A percentile compares a stretch with the other conserved stretches of the same genome.
phyloP scores from a whole-genome alignment of 306 rosid genomes.

The Boehmeria nivea region DNA sequence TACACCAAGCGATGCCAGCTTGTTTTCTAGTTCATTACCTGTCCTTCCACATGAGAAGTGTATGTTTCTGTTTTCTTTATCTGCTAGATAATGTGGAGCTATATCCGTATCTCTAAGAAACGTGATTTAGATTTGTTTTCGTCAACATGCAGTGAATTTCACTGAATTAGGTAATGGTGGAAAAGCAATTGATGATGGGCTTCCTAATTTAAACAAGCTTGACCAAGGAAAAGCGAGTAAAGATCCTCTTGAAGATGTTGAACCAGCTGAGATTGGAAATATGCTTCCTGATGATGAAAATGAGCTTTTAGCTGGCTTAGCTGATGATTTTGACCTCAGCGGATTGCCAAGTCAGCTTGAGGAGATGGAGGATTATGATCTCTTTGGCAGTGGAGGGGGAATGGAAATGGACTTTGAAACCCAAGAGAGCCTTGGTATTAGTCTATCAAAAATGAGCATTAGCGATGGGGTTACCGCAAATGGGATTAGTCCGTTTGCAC shows the following conservation, averaged over 20 bases:
- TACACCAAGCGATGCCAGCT: constrained; percentile 59
- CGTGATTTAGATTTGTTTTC: constrained; percentile 16
- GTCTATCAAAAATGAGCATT: constrained; percentile 57
- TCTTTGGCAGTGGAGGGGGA: constrained; percentile 89
- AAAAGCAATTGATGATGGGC: constrained; percentile 48
- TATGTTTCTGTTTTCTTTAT: constrained; percentile 27
- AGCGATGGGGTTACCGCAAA: constrained; percentile 50
- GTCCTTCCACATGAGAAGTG: constrained; percentile 77
- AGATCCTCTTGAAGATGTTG: constrained; percentile 52
- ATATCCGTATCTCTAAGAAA: constrained; percentile 8
- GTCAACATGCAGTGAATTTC: constrained; percentile 55
- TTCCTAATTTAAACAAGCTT: constrained; percentile 36
- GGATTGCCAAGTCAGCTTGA: constrained; percentile 80
- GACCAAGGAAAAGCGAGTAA: too few species aligned
- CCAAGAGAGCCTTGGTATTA: constrained; percentile 49
- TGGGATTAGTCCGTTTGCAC: constrained; percentile 52
- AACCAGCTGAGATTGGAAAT: constrained; percentile 43
- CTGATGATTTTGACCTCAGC: constrained; percentile 84
- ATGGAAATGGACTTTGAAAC: constrained; percentile 81
- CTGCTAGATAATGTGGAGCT: too few species aligned
- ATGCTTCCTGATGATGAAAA: constrained; percentile 84
- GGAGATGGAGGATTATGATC: constrained; percentile 79
- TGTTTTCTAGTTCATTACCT: constrained; percentile 80
- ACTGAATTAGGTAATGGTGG: constrained; percentile 38
- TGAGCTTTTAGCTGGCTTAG: constrained; percentile 78